Evolutionary conservation across 192 early-diverging fungal species (phyloP), one percentile per base, ranked within the genome.

Genomic region (Polychytrium aggregatum): DNA sequence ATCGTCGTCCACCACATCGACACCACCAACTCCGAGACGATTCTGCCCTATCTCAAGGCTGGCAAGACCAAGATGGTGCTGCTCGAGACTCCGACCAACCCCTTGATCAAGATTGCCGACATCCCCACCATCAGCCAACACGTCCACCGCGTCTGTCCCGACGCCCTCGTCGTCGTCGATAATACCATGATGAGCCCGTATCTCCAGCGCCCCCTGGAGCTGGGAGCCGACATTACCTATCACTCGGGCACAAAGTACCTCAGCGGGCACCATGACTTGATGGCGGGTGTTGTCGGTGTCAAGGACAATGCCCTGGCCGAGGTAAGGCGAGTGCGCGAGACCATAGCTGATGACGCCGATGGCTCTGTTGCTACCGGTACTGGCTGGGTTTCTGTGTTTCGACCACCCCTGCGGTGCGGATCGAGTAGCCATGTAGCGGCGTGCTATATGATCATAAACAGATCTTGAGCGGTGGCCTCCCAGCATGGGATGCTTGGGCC

Each of bases 101-200:
- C 95, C 20, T 65, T 94, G 50, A 88, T 98, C 60, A 90, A 94
- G 61, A 86, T 98, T 40, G 82, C 76, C 9, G 91, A 98, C 62
- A 84, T 98, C 28, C 74, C 78, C 17, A 71, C 78, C 31, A 90
- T 95, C 57, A 63, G 75, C 26, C 55, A 67, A 30, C 53, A 78
- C 26, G 89, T 93, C 8, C 84, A 87, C 40, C 70, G 67, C 44
- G n/a, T 56, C 21, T 85, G 80, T 30, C 89, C 90, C 7, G 63
- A 76, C 33, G 86, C 87, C 27, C 59, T 90, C 26, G 83, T 98
- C 1, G 88, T 92, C 2, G 95, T 98, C 10, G 95, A 98, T 50
- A 98, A 98, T 62, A 98, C 95, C 37, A 96, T 98, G 92, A 92
- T 96, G 91, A 83, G 80, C n/a, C 95, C 95, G 35, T 87, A 90